Evolutionary conservation across 129 eudicot genomes (phyloP), one percentile per base, ranked within the genome.

Genomic region (Lonicera japonica): DNA sequence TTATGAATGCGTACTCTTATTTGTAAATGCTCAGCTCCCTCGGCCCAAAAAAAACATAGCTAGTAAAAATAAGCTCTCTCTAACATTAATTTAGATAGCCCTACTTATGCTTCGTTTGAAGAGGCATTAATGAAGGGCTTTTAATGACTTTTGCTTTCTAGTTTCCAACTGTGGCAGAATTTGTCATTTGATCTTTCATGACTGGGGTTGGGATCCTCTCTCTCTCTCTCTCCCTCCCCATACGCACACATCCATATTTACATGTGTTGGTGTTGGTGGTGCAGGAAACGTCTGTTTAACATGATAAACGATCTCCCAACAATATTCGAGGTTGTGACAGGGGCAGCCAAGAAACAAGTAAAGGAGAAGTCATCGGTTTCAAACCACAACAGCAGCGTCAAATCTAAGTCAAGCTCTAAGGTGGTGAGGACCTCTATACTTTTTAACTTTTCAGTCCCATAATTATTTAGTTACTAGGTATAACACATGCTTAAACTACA

Each of bases 241-340:
- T n/a, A n/a, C n/a, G n/a, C n/a, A n/a, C n/a, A n/a, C n/a, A n/a
- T 40, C 1, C 51, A 10, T 45, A 45, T 5, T 15, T 8, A 47
- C 43, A 54, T 66, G 29, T 22, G 34, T 10, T 3, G 24, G 8
- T 50, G 38, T 11, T 6, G 25, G 54, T 68, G 36, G 53, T 75
- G 60, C 80, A 81, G 82, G 79, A 81, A 81, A 62, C 76, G 80
- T 11, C 75, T 85, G 13, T 85, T 79, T 61, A 76, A 73, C 70
- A 81, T 76, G 88, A 78, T 81, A 61, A 79, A 73, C 36, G 88
- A 85, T 24, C 73, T 85, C 51, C 85, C 87, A 22, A 74, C 87
- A 54, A 67, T 77, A 39, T 78, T 68, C 0, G 92, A 77, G 52
- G 87, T 85, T 54, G 84, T 85, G 58, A 68, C 80, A 1, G 87